These are phyloP conservation scores for Diplocarpon mali DNA, from an alignment of 2,329 filamentous ascomycete species.

Conservation along the genomic window DNA sequence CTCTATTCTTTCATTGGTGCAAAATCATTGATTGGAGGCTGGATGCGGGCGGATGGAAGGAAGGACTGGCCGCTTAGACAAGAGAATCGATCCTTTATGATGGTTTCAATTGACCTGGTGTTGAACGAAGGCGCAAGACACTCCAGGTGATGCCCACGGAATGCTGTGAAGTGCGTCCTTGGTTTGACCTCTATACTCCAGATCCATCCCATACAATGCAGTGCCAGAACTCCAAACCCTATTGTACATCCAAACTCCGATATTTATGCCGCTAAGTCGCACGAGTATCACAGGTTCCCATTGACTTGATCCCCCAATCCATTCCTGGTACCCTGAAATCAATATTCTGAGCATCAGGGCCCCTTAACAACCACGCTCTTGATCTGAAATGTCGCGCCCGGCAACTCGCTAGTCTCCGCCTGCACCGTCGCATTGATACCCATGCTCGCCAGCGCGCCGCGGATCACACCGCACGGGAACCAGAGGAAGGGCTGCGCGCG, in stretches of 20 bases:
- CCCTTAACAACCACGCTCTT: slow-evolving; percentile 65
- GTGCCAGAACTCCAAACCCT: slow-evolving; percentile 2
- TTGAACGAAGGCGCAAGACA: neutral
- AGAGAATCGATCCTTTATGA: neutral
- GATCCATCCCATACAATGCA: neutral
- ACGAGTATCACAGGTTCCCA: slow-evolving; percentile 3
- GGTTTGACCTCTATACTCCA: neutral
- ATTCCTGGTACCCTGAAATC: neutral
- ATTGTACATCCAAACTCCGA: neutral
- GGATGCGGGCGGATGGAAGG: neutral
- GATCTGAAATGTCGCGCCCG: slow-evolving; percentile 88
- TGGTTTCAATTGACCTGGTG: neutral
- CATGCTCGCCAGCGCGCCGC: slow-evolving; percentile 83
- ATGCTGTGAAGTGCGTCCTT: too few species aligned
- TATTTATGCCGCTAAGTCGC: slow-evolving; percentile 25
- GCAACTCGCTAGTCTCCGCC: slow-evolving; percentile 79
- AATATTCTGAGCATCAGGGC: slow-evolving; percentile 25
- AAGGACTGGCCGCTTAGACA: neutral
- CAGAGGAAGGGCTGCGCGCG: slow-evolving; percentile 81
- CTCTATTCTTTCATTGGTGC: slow-evolving; percentile 17
- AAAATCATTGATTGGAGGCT: slow-evolving; percentile 5
- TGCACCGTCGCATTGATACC: slow-evolving; percentile 87
- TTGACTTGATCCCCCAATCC: neutral
- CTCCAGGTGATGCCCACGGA: too few species aligned
- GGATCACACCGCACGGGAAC: slow-evolving; percentile 88